Base-by-base conservation (phyloP, 192 early-diverging fungal species). In the Backusella tuberculispora region DNA sequence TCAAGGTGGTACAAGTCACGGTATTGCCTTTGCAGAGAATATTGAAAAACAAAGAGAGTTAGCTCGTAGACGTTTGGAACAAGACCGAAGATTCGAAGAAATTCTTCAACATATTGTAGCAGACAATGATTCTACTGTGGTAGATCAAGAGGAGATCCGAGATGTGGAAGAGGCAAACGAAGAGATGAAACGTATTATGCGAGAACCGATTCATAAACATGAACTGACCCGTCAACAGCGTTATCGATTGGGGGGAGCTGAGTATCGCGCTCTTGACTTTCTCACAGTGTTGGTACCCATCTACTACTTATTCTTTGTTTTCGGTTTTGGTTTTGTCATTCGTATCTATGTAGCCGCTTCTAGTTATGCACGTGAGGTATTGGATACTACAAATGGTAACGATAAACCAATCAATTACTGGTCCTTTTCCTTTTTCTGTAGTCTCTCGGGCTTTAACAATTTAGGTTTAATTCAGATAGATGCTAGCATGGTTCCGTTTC, bases 11-110 rank as follows among this genome's bases (percentile, higher is more conserved):
- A 43, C 24, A 17, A 69, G 42, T 17, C 47, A 53, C 0, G 76
- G 76, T 8, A 80, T 80, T 74, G 75, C 75, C 1, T 80, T 80
- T 74, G 79, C 79, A 17, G 79, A 80, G 2, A 69, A 80, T 41
- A 74, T 80, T 29, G 71, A 74, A 37, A 29, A n/a, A n/a, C 79
- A 80, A 38, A 63, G 79, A 44, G 71, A 76, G 12, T 15, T 63
- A 1, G 79, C 79, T 3, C 65, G 79, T 37, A 50, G 53, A 41
- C 66, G 69, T 0, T 43, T 78, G 4, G 76, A 78, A 26, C 46
- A 78, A 73, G 71, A 78, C 43, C 26, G 65, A 53, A 65, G 38
- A 15, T 67, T 72, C 19, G 64, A 72, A 4, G 76, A 78, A 4
- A 68, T 47, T 15, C 24, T 47, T 14, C 68, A 69, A 34, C 43